Evolutionary conservation across 768 basidiomycete species (phyloP).

Genomic region (Mycena leptocephala): DNA sequence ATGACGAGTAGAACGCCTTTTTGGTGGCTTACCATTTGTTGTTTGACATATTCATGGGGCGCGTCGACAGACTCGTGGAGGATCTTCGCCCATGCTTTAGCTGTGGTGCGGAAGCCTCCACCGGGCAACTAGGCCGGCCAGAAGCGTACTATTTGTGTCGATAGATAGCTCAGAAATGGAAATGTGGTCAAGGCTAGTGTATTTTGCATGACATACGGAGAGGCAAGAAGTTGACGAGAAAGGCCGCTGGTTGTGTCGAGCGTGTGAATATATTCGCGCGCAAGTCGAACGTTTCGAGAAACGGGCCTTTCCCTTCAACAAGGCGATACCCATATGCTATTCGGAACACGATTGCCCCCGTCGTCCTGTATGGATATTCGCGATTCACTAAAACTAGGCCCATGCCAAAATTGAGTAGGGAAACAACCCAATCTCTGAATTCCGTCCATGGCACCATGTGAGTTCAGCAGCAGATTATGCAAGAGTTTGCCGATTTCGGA

Average conservation of each 20-base stretch:
- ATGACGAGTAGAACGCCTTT: fast-evolving
- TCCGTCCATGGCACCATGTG: neutral
- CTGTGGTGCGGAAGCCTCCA: neutral
- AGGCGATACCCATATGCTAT: slow-evolving; percentile 29
- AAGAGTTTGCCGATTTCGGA: slow-evolving; percentile 30
- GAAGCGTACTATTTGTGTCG: slow-evolving; percentile 45
- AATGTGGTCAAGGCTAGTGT: no score
- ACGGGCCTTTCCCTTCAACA: slow-evolving; percentile 3
- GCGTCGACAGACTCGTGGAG: neutral
- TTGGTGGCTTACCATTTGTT: neutral
- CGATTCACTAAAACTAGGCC: neutral
- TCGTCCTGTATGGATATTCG: slow-evolving; percentile 3
- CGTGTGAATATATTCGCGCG: neutral
- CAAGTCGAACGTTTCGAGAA: neutral
- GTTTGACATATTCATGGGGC: slow-evolving; percentile 8
- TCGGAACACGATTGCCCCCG: slow-evolving; percentile 21
- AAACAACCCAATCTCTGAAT: slow-evolving; percentile 2
- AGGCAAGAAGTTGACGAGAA: slow-evolving; percentile 8
- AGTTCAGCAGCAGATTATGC: neutral
- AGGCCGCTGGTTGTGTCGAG: neutral
- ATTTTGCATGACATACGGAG: neutral
- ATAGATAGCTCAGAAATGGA: neutral
- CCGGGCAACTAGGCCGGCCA: slow-evolving; percentile 22
- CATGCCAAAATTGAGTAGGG: neutral
- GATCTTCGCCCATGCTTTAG: neutral